Evolutionary conservation across 73 alveolate genomes (phyloP), one percentile per base, ranked within the genome.

Genomic region (Paramecium pentaurelia): DNA sequence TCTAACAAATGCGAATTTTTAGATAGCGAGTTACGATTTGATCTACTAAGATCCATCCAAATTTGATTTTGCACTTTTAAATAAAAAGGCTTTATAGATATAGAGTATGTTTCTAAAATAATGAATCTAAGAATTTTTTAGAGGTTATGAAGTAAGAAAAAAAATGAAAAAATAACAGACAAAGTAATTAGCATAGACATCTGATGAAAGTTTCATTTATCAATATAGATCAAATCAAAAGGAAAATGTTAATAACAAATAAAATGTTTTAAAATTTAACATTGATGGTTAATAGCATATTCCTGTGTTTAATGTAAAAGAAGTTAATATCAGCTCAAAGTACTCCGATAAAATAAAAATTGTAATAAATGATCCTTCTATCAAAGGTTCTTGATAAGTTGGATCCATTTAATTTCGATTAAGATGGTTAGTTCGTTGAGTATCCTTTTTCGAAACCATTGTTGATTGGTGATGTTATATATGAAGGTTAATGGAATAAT

Each of bases 401-500:
- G 51, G 58, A 22, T 38, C 77, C 71, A 44, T 80, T 80, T 44
- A 36, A 32, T 27, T 80, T 14, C 49, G 77, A 44, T 80, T n/a
- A 80, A 40, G 91, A 80, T 80, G 37, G 11, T 4, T 27, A 18
- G 8, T 80, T 27, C 45, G 28, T 0, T 0, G 91, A 80, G 25
- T 42, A 32, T 5, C 91, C 91, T 0, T 40, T 44, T 12, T 45
- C 44, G 14, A 44, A 44, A 22, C 58, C 77, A 22, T 27, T 32
- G 12, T 8, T 37, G 28, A 37, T 54, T 0, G 86, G 60, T 1
- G 45, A 86, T 58, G 71, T 25, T 8, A 73, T 77, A 12, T 89
- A 89, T 49, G 86, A 89, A 34, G 94, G 94, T 58, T 16, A 68
- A 45, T 89, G 94, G 94, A 89, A 71, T 18, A 89, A 71, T 40